These are phyloP conservation scores for Catunica adiposa DNA, from an alignment of 2,329 filamentous ascomycete species.

Conservation along the genomic window DNA sequence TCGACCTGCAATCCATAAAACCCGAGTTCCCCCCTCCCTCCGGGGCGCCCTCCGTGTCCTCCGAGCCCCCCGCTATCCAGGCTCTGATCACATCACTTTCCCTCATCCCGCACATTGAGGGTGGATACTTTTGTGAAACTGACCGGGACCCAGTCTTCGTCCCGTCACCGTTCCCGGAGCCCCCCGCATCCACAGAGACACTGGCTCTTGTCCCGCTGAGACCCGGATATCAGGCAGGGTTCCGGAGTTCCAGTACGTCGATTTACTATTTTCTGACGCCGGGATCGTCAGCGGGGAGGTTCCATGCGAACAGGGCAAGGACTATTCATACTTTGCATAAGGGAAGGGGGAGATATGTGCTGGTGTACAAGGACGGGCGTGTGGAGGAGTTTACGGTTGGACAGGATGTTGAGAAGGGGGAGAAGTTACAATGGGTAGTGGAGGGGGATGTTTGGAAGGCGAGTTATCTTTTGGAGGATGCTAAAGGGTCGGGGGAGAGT, in stretches of 20 bases:
- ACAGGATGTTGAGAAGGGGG: conserved; percentile 36
- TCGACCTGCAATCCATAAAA: conserved; percentile 13
- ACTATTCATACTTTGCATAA: conserved; percentile 50
- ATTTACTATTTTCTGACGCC: conserved; percentile 51
- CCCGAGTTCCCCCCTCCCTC: conserved; percentile 11
- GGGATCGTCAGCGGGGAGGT: conserved; percentile 35
- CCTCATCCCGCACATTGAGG: conserved; percentile 42
- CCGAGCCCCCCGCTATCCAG: conserved; percentile 14
- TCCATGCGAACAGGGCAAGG: conserved; percentile 45
- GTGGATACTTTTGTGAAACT: conserved; percentile 48
- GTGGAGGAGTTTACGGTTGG: conserved; percentile 48
- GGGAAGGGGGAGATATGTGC: conserved; percentile 45
- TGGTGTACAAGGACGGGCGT: conserved; percentile 40
- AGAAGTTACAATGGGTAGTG: conserved; percentile 51
- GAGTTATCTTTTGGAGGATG: conserved; percentile 36
- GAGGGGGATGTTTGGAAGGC: conserved; percentile 52
- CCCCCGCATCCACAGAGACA: conserved; percentile 23
- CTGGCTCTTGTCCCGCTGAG: conserved; percentile 21
- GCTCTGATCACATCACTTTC: conserved; percentile 25
- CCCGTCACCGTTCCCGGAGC: conserved; percentile 34
- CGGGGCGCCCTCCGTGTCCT: neutral
- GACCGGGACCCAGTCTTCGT: conserved; percentile 36
- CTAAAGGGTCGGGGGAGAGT: conserved; percentile 23
- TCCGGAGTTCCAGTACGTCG: conserved; percentile 39
- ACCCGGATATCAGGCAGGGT: conserved; percentile 23